These are phyloP conservation scores for Neurospora cerealis DNA, from an alignment of 495 filamentous ascomycete species.

Conservation along the genomic window DNA sequence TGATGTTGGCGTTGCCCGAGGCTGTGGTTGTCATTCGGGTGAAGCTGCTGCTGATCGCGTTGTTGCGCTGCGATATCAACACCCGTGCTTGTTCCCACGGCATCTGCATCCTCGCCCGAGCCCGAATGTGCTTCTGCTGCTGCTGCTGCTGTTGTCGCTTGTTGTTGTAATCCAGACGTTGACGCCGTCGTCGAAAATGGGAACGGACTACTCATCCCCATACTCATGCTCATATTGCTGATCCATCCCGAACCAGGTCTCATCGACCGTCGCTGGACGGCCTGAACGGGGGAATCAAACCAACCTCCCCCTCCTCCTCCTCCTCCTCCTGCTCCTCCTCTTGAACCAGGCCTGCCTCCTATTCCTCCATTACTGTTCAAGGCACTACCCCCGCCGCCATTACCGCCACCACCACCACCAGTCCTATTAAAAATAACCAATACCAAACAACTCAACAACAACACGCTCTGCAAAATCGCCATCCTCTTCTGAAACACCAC, in stretches of 20 bases:
- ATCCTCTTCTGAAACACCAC: conserved; percentile 94
- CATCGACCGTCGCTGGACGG: background rate
- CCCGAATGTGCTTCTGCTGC: background rate
- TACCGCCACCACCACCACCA: conserved; percentile 18
- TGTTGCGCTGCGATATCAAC: background rate
- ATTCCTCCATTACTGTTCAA: background rate
- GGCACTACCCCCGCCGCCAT: background rate
- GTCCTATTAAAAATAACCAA: conserved; percentile 68
- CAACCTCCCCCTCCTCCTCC: background rate
- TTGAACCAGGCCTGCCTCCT: background rate
- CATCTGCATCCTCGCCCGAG: background rate
- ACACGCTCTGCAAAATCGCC: conserved; percentile 75
- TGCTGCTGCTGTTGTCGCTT: background rate
- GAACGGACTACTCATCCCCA: background rate
- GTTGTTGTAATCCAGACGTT: background rate
- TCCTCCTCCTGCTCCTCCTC: background rate
- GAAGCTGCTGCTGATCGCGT: background rate
- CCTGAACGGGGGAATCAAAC: background rate
- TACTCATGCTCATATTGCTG: background rate
- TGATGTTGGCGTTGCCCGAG: background rate
- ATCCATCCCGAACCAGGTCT: background rate
- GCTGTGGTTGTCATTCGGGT: background rate
- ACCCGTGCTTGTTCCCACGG: background rate
- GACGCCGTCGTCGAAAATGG: background rate
- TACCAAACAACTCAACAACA: conserved; percentile 79